phyloP scores from a whole-genome alignment of 2,329 filamentous ascomycete genomes.

The Blastomyces parvus region DNA sequence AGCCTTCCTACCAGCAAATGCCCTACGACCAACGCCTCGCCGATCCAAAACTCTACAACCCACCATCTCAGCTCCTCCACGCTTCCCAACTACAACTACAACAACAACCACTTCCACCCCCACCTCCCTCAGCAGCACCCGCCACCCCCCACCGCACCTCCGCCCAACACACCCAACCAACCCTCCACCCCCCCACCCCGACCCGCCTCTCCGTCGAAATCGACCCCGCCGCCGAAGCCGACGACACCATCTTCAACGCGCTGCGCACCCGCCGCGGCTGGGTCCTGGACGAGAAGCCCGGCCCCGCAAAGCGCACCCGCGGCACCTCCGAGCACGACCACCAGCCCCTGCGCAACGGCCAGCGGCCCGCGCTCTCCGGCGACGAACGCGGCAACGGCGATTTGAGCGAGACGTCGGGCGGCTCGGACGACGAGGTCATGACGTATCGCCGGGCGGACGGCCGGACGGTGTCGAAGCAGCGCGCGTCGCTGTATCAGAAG shows the following conservation, averaged over 20 bases:
- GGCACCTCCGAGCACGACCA: background rate
- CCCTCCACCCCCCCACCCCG: background rate
- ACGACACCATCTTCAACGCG: background rate
- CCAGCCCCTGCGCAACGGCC: constrained; percentile 2
- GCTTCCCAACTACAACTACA: background rate
- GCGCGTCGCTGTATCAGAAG: background rate
- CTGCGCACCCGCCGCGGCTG: background rate
- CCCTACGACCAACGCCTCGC: constrained; percentile 2
- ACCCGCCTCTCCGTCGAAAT: constrained; percentile 1
- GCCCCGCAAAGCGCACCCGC: background rate
- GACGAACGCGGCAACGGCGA: background rate
- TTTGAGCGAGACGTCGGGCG: background rate
- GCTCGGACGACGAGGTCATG: constrained; percentile 11
- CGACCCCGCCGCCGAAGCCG: background rate
- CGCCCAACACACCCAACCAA: no score
- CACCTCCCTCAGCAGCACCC: background rate
- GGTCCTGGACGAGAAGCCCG: background rate
- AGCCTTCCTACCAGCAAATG: background rate
- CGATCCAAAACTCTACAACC: constrained; percentile 1
- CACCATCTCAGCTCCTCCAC: background rate
- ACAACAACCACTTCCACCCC: background rate
- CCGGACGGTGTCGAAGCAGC: constrained; percentile 2
- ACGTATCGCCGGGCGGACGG: constrained; percentile 27
- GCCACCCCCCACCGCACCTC: background rate
- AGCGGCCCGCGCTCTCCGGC: background rate